phyloP scores from a whole-genome alignment of 2,329 filamentous ascomycete genomes.

The Aureobasidium subglaciale region DNA sequence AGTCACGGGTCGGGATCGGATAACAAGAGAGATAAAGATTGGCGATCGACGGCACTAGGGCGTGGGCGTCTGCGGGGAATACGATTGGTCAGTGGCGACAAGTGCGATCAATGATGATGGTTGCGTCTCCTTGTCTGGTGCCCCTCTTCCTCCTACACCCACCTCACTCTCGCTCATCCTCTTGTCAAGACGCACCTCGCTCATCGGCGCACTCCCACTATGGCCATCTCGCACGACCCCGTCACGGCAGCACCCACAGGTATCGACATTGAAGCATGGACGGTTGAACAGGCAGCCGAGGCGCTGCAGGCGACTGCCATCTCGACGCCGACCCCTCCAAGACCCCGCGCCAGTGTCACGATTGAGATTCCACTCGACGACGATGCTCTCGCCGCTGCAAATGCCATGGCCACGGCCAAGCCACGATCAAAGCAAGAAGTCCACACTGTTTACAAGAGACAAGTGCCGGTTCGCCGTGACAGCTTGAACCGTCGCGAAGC shows the following conservation, averaged over 20 bases:
- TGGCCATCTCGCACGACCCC: conserved; percentile 12
- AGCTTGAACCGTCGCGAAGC: conserved; percentile 63
- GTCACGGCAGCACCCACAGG: conserved; percentile 1
- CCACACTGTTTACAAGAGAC: conserved; percentile 43
- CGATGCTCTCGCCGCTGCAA: conserved; percentile 16
- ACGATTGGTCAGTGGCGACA: conserved; percentile 5
- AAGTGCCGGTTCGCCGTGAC: conserved; percentile 51
- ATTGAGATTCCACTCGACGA: conserved; percentile 73
- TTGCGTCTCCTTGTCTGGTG: neutral
- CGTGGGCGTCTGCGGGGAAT: conserved; percentile 1
- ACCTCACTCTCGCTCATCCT: neutral
- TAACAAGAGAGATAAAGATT: conserved; percentile 11
- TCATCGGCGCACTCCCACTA: neutral
- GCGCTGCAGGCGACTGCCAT: conserved; percentile 36
- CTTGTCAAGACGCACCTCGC: neutral
- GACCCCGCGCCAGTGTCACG: conserved; percentile 48
- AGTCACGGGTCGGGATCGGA: neutral
- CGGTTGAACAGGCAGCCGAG: conserved; percentile 37
- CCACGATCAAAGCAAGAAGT: conserved; percentile 30
- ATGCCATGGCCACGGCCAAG: conserved; percentile 16
- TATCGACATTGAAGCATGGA: conserved; percentile 39
- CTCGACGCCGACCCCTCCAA: conserved; percentile 25
- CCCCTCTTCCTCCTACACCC: neutral
- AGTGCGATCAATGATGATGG: conserved; percentile 2
- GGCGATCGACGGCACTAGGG: conserved; percentile 1